These are phyloP conservation scores for Moesziomyces sp. DNA, from an alignment of 1,284 basidiomycete species.

Conservation along the genomic window DNA sequence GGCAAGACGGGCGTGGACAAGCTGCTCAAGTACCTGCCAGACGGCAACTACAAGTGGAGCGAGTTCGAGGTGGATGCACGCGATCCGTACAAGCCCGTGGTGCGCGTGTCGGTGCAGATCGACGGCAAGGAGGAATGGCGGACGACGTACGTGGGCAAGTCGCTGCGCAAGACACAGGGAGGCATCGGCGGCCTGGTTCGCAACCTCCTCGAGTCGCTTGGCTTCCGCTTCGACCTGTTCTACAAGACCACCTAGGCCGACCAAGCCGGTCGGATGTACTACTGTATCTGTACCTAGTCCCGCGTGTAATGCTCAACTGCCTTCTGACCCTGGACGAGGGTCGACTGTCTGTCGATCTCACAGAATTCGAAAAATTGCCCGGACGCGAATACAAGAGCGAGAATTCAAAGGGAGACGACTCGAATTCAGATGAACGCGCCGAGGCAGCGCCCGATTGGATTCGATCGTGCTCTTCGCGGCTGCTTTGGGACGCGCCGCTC, in stretches of 20 bases:
- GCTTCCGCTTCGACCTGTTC: conserved; percentile 56
- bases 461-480: no score
- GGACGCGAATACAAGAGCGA: no score
- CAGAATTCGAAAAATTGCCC: no score
- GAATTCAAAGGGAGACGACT: no score
- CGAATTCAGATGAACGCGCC: no score
- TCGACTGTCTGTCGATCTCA: no score
- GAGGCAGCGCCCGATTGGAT: no score
- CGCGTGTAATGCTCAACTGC: no score
- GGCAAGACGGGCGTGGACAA: conserved; percentile 73
- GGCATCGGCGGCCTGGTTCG: conserved; percentile 65
- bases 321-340: no score
- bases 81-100: conserved; percentile 72
- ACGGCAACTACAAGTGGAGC: conserved; percentile 71
- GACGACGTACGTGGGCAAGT: conserved; percentile 67
- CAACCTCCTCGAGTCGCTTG: conserved; percentile 63
- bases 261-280: no score
- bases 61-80: conserved; percentile 80
- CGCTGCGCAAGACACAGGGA: conserved; percentile 52
- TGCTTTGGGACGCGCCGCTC: no score
- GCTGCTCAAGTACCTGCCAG: conserved; percentile 73
- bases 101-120: conserved; percentile 72
- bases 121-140: conserved; percentile 76
- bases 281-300: conserved; percentile 14
- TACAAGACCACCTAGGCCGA: conserved; percentile 14